Evolutionary conservation across 2,329 filamentous ascomycete species (phyloP).

Genomic region (Fonsecaea pedrosoi): DNA sequence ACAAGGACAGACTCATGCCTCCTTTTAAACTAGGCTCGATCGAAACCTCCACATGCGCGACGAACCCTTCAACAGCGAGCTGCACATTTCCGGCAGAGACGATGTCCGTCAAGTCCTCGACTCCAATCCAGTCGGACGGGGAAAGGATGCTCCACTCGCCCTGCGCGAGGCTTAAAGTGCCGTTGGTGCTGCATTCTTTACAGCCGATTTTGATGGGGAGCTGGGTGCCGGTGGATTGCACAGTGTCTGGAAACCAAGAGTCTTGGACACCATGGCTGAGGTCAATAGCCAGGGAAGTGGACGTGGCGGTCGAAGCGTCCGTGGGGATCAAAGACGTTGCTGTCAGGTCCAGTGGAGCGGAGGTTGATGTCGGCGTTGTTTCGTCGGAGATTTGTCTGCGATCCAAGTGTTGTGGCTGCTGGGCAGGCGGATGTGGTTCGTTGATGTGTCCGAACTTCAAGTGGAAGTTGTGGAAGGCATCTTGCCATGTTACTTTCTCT

Average conservation of each 20-base stretch:
- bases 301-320: conserved; percentile 1
- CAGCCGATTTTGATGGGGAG: conserved; percentile 15
- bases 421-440: neutral
- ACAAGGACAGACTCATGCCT: conserved; percentile 1
- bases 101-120: conserved; percentile 4
- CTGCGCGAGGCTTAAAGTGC: conserved; percentile 11
- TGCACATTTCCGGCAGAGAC: conserved; percentile 13
- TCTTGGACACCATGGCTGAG: conserved; percentile 7
- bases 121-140: neutral
- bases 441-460: conserved; percentile 1
- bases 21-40: conserved; percentile 2
- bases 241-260: conserved; percentile 4
- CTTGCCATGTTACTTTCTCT: neutral
- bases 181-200: conserved; percentile 14
- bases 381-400: conserved; percentile 7
- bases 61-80: conserved; percentile 7
- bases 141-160: conserved; percentile 13
- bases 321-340: conserved; percentile 16
- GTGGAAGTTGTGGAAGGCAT: conserved; percentile 12
- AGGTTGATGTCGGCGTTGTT: neutral
- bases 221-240: neutral
- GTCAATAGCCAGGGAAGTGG: conserved; percentile 10
- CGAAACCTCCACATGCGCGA: conserved; percentile 13
- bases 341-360: neutral
- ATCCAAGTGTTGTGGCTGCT: neutral